Evolutionary conservation across 208 protist genomes (phyloP), one percentile per base, ranked within the genome.

Genomic region (Acanthamoeba quina): DNA sequence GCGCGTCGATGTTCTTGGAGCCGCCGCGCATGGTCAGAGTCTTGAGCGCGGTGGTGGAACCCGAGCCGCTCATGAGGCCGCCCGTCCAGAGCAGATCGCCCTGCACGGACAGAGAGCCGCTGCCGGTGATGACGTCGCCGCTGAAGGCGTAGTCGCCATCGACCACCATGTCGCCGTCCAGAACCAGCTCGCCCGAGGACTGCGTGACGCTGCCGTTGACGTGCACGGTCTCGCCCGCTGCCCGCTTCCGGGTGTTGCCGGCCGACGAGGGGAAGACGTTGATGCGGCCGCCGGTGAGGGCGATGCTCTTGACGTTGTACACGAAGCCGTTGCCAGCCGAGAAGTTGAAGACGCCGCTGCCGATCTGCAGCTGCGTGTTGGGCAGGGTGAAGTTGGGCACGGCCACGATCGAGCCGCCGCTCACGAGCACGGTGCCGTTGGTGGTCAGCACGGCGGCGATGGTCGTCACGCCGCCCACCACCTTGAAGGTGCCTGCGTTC

Each of bases 1-100:
- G 60, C 3, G 47, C 37, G 62, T 92, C 41, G 86, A 92, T 26
- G 29, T 74, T 92, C 86, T 92, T 92, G 49, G 86, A 74, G 64
- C 41, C 86, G 60, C 64, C 68, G 44, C 44, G 7, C 62, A 92
- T 47, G 41, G 68, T 70, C 29, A 92, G 41, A 1, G 26, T 58
- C 34, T 31, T 60, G 54, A 80, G 64, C n/a, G 86, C 86, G 3
- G 44, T 60, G 26, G 68, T 76, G n/a, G 60, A 70, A 15, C 86
- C 86, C 24, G 60, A 31, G 86, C 64, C 86, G 62, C 29, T 52
- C 60, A 92, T 92, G n/a, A 92, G 47, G 21, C 86, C 86, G 68
- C 68, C 68, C 37, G 60, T 78, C 86, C 86, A 92, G 29, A 5
- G 31, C n/a, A 92, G 86, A 11, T 56, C 44, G 64, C 86, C 86